A percentile compares a stretch with the other conserved stretches of the same genome.
Conservation (phyloP, 2,329 filamentous ascomycete species). For the Sordariomycetes sp. region DNA sequence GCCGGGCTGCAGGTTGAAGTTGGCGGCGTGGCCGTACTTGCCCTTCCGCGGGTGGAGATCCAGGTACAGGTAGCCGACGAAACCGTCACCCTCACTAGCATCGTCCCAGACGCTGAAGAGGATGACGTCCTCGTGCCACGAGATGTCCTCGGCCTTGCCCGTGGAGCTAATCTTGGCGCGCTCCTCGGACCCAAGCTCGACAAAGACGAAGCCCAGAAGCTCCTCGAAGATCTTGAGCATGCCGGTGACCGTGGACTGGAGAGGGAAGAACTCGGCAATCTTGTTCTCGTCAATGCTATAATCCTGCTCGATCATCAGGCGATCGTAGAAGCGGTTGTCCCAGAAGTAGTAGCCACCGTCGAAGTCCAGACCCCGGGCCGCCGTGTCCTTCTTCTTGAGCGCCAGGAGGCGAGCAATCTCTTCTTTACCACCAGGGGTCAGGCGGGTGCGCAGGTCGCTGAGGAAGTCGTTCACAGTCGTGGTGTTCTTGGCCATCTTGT, state of each 20-base stretch:
- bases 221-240: slow-evolving; percentile 81
- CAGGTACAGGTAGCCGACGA: slow-evolving; percentile 75
- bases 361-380: slow-evolving; percentile 44
- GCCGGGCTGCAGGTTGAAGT: slow-evolving; percentile 71
- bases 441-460: slow-evolving; percentile 53
- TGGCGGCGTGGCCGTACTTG: slow-evolving; percentile 78
- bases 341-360: slow-evolving; percentile 71
- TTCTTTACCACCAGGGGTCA: slow-evolving; percentile 58
- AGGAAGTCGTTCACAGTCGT: slow-evolving; percentile 65
- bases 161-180: slow-evolving; percentile 54
- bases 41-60: slow-evolving; percentile 71
- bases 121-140: slow-evolving; percentile 77
- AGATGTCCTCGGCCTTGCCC: slow-evolving; percentile 59
- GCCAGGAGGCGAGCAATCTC: slow-evolving; percentile 61
- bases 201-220: slow-evolving; percentile 69
- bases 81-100: slow-evolving; percentile 55
- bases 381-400: slow-evolving; percentile 62
- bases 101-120: slow-evolving; percentile 79
- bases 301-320: slow-evolving; percentile 70
- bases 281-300: slow-evolving; percentile 70
- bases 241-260: slow-evolving; percentile 59
- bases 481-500: slow-evolving; percentile 77
- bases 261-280: slow-evolving; percentile 77
- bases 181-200: slow-evolving; percentile 59
- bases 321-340: slow-evolving; percentile 74